A percentile compares a stretch with the other conserved stretches of the same genome.
Evolutionary conservation across 495 filamentous ascomycete species (phyloP).

Genomic region (Endocarpon pusillum): DNA sequence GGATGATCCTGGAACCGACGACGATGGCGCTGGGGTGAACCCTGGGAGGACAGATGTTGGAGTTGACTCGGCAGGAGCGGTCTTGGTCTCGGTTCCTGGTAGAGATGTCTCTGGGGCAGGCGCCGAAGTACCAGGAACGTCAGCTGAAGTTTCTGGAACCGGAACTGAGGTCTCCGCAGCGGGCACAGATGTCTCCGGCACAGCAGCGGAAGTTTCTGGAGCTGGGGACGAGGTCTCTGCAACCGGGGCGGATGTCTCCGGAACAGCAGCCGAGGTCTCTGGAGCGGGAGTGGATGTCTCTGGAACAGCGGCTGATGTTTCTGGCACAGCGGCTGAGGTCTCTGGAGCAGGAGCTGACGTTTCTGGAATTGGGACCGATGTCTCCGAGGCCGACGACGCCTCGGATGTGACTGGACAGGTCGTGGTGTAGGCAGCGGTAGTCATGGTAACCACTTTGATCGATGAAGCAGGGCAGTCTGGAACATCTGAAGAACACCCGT

Average conservation of each 20-base stretch:
- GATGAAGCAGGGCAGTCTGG: conserved; percentile 39
- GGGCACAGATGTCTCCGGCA: too few relatives aligned
- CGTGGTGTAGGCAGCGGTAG: conserved; percentile 42
- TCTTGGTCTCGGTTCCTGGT: too few relatives aligned
- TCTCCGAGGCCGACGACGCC: conserved; percentile 3
- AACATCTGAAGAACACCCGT: conserved; percentile 38
- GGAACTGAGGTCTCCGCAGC: too few relatives aligned
- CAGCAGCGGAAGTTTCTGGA: conserved; percentile 2
- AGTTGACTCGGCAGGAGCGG: too few relatives aligned
- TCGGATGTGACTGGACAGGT: conserved; percentile 32
- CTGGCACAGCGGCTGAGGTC: conserved; percentile 2
- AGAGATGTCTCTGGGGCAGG: too few relatives aligned
- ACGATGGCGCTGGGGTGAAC: conserved; percentile 7
- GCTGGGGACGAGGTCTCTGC: conserved; percentile 2
- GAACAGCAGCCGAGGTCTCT: conserved; percentile 4
- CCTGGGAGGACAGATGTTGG: neutral
- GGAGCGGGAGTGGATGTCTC: conserved; percentile 5
- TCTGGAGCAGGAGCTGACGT: conserved; percentile 4
- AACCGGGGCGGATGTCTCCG: too few relatives aligned
- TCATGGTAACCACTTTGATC: conserved; percentile 34
- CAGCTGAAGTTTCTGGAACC: too few relatives aligned
- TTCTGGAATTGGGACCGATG: conserved; percentile 3
- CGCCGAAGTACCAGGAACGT: too few relatives aligned
- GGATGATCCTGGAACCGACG: conserved; percentile 1
- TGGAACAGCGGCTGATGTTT: conserved; percentile 1